Base-by-base conservation (phyloP, 768 basidiomycete species). In the Phylloporus sp. region DNA sequence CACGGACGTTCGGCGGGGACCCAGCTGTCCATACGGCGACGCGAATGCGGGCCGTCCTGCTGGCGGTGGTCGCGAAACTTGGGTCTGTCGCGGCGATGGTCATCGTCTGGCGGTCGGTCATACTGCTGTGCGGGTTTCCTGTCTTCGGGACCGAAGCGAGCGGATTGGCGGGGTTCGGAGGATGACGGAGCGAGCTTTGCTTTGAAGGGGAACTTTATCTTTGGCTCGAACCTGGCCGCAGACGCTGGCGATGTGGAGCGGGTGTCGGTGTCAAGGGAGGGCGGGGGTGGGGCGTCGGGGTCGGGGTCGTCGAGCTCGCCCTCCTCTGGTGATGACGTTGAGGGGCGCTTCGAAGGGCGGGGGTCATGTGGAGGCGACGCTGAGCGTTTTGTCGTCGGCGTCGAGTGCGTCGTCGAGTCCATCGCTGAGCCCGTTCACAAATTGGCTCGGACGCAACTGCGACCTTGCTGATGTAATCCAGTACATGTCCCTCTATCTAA, bases 181-280 rank as follows among this genome's bases (percentile, higher is more conserved):
- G 42, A 34, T 1, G 37, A 9, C 5, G 9, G 24, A 5, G 13
- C 2, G 0, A 5, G 22, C 70, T 56, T 66, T 17, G 76, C 61
- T 67, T 89, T 90, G 71, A 90, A 89, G 1, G 88, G 88, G 65
- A 86, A 89, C 9, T 83, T 79, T 20, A 86, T 75, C 58, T 78
- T 80, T 17, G 69, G 38, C 39, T 60, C 57, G 41, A 62, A 68
- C 55, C 61, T 78, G 66, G n/a, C 27, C 32, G 47, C 33, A n/a
- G 59, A 48, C 26, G 55, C 52, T 17, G 51, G 58, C 18, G 55
- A 57, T 38, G 72, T 65, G 54, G 73, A 71, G 1, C 66, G 53
- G n/a, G 66, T 62, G 20, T 33, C 29, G 41, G 47, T n/a, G n/a
- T 42, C 42, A 17, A 50, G 28, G 61, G 52, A 18, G 57, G 53